phyloP scores from a whole-genome alignment of 139 green algal genomes.

The Tetraselmis chui region DNA sequence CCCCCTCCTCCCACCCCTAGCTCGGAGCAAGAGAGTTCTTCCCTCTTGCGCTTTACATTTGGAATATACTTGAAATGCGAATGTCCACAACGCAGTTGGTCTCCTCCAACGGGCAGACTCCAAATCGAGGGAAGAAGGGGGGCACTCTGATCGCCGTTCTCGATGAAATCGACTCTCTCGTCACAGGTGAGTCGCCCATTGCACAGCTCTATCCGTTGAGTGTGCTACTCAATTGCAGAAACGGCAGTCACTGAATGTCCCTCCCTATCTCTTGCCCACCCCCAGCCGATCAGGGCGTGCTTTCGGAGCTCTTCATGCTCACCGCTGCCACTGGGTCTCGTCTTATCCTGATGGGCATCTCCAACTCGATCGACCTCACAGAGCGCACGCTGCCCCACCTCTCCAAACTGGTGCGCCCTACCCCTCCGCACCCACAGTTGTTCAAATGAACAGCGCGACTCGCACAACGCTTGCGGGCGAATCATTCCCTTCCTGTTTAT shows the following conservation, averaged over 20 bases:
- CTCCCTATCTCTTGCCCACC: neutral
- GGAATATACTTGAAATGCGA: too few relatives aligned
- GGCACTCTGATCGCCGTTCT: constrained; percentile 48
- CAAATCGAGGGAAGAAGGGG: neutral
- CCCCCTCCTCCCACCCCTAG: too few relatives aligned
- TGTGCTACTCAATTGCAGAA: neutral
- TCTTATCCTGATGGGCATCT: constrained; percentile 46
- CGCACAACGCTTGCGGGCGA: too few relatives aligned
- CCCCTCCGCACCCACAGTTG: constrained; percentile 14
- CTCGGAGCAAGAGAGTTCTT: too few relatives aligned
- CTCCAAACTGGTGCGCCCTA: constrained; percentile 20
- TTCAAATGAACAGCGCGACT: too few relatives aligned
- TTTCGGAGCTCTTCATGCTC: constrained; percentile 20
- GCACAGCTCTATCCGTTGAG: neutral
- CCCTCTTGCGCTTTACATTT: too few relatives aligned
- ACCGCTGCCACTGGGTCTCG: constrained; percentile 18
- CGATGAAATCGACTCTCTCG: constrained; percentile 52
- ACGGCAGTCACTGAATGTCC: neutral
- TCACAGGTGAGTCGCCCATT: constrained; percentile 14
- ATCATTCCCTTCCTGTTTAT: too few relatives aligned
- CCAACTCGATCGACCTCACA: constrained; percentile 49
- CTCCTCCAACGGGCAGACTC: neutral
- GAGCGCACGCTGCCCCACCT: constrained; percentile 20
- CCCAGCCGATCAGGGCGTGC: constrained; percentile 15
- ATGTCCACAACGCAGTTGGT: neutral